Evolutionary conservation across 176 grass and related monocot species (phyloP).

Genomic region (Lolium perenne): DNA sequence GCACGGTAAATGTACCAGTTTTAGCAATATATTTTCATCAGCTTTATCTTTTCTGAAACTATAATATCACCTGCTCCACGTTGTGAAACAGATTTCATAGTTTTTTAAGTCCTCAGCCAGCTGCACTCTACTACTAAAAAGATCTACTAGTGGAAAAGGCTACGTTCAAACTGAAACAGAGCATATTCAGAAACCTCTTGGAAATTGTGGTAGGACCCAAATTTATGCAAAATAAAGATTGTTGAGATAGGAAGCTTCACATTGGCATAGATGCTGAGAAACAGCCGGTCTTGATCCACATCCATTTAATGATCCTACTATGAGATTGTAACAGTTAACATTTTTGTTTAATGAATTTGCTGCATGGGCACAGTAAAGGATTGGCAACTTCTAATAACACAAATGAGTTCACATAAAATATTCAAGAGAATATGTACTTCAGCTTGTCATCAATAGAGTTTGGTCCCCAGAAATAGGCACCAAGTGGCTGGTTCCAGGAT

Average conservation of each 20-base stretch:
- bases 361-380: background rate
- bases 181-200: background rate
- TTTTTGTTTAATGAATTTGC: constrained; percentile 35
- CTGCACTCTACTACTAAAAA: background rate
- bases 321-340: constrained; percentile 10
- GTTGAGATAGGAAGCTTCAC: background rate
- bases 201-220: background rate
- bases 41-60: constrained; percentile 29
- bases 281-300: background rate
- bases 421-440: constrained; percentile 6
- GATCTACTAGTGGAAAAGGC: constrained; percentile 3
- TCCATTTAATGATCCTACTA: background rate
- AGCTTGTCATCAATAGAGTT: constrained; percentile 24
- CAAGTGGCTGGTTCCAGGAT: constrained; percentile 24
- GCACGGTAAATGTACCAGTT: background rate
- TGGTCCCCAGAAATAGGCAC: constrained; percentile 15
- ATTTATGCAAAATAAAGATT: constrained; percentile 18
- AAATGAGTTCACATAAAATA: constrained; percentile 14
- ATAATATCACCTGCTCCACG: background rate
- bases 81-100: constrained; percentile 11
- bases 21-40: constrained; percentile 16
- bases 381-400: constrained; percentile 22
- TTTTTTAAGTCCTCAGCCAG: constrained; percentile 21
- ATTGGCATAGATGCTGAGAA: background rate
- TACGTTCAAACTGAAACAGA: constrained; percentile 16